A percentile compares a stretch with the other conserved stretches of the same genome.
Evolutionary conservation across 2,329 filamentous ascomycete genomes (phyloP).

Genomic region (Neonectria magnoliae): DNA sequence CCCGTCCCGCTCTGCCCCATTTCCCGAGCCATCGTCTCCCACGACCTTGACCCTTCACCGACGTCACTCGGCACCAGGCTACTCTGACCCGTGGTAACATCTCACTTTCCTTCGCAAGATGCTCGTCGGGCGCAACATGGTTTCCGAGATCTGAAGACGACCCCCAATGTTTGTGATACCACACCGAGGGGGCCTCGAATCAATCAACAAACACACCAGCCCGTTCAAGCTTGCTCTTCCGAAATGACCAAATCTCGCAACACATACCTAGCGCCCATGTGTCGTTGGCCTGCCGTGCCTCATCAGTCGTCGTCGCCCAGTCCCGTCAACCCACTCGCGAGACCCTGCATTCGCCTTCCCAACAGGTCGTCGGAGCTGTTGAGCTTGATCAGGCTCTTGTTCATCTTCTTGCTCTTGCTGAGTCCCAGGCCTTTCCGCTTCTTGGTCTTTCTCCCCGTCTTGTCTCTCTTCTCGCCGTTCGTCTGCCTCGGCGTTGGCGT

Average conservation of each 20-base stretch:
- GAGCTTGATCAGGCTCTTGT: constrained; percentile 62
- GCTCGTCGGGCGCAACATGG: constrained; percentile 22
- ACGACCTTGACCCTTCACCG: constrained; percentile 13
- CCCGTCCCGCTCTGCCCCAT: constrained; percentile 23
- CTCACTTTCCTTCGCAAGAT: constrained; percentile 28
- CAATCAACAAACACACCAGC: constrained; percentile 8
- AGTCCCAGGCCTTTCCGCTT: constrained; percentile 43
- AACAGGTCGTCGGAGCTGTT: constrained; percentile 68
- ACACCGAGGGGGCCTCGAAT: neutral
- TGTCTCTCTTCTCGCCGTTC: constrained; percentile 40
- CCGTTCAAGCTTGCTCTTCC: constrained; percentile 12
- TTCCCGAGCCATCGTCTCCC: constrained; percentile 7
- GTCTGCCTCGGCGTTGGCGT: constrained; percentile 28
- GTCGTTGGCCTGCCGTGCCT: neutral
- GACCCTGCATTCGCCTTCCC: constrained; percentile 66
- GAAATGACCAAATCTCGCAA: constrained; percentile 22
- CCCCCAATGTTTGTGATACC: constrained; percentile 3
- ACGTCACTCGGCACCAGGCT: constrained; percentile 28
- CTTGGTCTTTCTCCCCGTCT: constrained; percentile 37
- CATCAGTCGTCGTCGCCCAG: constrained; percentile 54
- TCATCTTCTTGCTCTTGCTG: constrained; percentile 52
- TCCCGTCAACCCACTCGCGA: constrained; percentile 64
- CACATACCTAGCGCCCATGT: neutral
- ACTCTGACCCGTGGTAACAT: constrained; percentile 23
- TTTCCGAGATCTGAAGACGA: constrained; percentile 29